A percentile compares a stretch with the other conserved stretches of the same genome.
phyloP scores from a whole-genome alignment of 225 moss, liverwort and hornwort species.

The Thuidium tamariscinum region DNA sequence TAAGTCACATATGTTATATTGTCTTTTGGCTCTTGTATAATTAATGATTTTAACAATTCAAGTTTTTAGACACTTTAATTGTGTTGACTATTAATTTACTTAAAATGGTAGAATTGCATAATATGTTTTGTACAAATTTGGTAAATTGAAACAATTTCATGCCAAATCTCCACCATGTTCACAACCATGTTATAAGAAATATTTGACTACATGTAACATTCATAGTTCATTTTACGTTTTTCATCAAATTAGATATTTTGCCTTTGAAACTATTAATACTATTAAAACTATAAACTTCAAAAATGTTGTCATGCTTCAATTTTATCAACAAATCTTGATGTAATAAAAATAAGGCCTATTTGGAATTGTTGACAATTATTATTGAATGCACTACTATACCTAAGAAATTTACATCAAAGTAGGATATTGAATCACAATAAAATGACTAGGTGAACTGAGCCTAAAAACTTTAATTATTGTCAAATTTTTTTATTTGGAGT shows the following conservation, averaged over 20 bases:
- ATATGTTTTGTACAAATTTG: rapidly evolving
- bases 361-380: no score
- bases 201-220: background rate
- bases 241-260: rapidly evolving
- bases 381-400: background rate
- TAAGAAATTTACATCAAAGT: background rate
- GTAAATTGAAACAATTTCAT: background rate
- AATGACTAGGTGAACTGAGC: rapidly evolving
- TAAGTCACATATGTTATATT: background rate
- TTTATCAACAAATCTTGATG: background rate
- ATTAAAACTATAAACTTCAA: rapidly evolving
- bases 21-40: background rate
- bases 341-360: rapidly evolving
- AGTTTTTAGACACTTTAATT: background rate
- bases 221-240: background rate
- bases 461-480: no score
- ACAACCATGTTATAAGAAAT: background rate
- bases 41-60: background rate
- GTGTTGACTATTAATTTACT: background rate
- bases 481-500: background rate
- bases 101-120: background rate
- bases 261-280: no score
- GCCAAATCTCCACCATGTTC: no score
- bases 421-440: background rate
- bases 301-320: background rate